phyloP scores from a whole-genome alignment of 2,329 filamentous ascomycete genomes.

The Aspergillus fischeri region DNA sequence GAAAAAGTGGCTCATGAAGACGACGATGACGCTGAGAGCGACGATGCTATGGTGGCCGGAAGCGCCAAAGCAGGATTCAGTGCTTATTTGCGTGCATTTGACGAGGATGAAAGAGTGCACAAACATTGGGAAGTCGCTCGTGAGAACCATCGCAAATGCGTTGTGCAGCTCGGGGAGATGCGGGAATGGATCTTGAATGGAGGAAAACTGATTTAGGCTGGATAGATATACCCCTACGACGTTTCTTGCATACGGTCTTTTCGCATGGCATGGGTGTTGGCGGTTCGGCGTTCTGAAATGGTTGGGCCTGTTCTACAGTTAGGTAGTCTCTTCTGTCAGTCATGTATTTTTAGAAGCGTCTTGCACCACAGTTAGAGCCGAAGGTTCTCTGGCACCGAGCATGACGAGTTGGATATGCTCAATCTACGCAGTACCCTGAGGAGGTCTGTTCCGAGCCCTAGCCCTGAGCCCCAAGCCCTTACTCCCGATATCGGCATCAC shows the following conservation, averaged over 20 bases:
- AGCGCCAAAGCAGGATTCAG: conserved; percentile 39
- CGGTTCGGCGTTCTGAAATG: background rate
- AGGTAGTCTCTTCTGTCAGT: background rate
- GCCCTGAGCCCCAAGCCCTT: conserved; percentile 16
- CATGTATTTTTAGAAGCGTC: background rate
- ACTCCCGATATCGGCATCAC: conserved; percentile 12
- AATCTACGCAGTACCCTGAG: background rate
- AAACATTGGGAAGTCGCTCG: conserved; percentile 47
- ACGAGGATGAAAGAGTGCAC: conserved; percentile 44
- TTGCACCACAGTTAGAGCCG: background rate
- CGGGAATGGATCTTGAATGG: conserved; percentile 36
- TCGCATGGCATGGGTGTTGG: conserved; percentile 4
- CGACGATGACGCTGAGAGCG: conserved; percentile 20
- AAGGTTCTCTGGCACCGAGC: background rate
- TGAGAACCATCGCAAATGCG: conserved; percentile 42
- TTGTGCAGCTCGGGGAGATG: conserved; percentile 38
- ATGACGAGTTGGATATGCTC: background rate
- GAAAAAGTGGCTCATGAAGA: conserved; percentile 12
- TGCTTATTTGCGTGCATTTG: conserved; percentile 42
- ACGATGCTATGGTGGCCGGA: conserved; percentile 28
- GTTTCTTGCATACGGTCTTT: background rate
- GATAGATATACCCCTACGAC: background rate
- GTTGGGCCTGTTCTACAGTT: background rate
- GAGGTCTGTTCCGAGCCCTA: conserved; percentile 7
- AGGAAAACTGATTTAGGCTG: conserved; percentile 24